Evolutionary conservation across 148 eudicot species (phyloP).

Genomic region (Camellia lanceoleosa): DNA sequence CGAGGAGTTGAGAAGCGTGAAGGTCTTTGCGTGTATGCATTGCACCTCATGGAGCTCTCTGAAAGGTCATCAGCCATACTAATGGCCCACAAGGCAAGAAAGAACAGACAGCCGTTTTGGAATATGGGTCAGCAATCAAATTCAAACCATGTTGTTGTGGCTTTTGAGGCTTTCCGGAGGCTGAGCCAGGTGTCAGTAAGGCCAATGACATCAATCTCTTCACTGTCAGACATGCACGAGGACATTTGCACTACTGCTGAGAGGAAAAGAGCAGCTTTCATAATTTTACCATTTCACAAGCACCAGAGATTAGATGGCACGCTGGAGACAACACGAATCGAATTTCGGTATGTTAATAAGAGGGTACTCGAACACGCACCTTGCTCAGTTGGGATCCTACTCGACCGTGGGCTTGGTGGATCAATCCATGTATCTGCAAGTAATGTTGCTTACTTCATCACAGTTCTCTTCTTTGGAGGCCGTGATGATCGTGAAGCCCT

Average conservation of each 20-base stretch:
- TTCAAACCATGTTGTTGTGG: conserved; percentile 60
- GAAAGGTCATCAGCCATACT: conserved; percentile 65
- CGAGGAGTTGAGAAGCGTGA: conserved; percentile 52
- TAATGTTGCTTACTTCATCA: conserved; percentile 46
- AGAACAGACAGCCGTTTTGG: conserved; percentile 62
- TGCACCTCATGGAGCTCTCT: conserved; percentile 73
- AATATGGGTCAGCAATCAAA: conserved; percentile 35
- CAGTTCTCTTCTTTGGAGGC: conserved; percentile 61
- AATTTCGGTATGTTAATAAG: conserved; percentile 45
- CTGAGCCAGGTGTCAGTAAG: conserved; percentile 49
- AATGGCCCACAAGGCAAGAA: conserved; percentile 63
- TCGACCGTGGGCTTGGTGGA: conserved; percentile 77
- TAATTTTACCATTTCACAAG: conserved; percentile 66
- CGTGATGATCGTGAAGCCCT: conserved; percentile 77
- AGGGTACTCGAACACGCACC: conserved; percentile 55
- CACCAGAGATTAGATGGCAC: conserved; percentile 45
- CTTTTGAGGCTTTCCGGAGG: conserved; percentile 60
- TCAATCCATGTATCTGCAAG: conserved; percentile 61
- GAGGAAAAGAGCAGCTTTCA: conserved; percentile 43
- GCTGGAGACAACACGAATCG: conserved; percentile 50
- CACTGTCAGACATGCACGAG: conserved; percentile 46
- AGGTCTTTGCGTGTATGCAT: conserved; percentile 50
- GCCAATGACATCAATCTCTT: conserved; percentile 48
- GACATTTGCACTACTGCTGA: conserved; percentile 58
- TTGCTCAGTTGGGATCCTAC: conserved; percentile 56